Percentiles rank a stretch among this genome's conserved stretches.
Evolutionary conservation across 1,284 basidiomycete species (phyloP).

Genomic region (Ustilago crameri): DNA sequence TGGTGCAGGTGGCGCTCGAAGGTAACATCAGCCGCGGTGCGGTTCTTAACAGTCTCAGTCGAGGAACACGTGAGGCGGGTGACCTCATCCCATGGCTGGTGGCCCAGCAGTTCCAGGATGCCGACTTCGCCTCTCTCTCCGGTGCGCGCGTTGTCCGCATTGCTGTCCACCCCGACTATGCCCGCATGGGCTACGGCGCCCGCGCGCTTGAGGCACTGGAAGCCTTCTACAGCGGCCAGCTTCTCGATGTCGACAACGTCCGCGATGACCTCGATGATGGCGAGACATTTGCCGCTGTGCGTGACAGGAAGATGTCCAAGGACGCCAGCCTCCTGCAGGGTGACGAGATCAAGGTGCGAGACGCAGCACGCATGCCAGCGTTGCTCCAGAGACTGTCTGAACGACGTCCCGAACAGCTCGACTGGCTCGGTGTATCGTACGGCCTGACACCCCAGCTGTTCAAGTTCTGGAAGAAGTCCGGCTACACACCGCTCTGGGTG

Average conservation of each 20-base stretch:
- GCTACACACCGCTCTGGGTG: slow-evolving; percentile 90
- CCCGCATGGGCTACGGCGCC: slow-evolving; percentile 93
- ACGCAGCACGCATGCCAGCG: slow-evolving; percentile 86
- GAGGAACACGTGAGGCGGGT: slow-evolving; percentile 85
- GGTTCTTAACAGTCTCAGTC: slow-evolving; percentile 84
- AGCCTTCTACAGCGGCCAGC: slow-evolving; percentile 87
- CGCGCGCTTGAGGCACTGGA: slow-evolving; percentile 87
- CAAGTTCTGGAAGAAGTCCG: slow-evolving; percentile 95
- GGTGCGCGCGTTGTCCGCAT: slow-evolving; percentile 93
- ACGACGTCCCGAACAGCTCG: slow-evolving; percentile 86
- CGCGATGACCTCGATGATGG: slow-evolving; percentile 49
- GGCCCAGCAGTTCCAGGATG: slow-evolving; percentile 96
- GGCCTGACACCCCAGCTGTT: slow-evolving; percentile 89
- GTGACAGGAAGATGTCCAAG: slow-evolving; percentile 69
- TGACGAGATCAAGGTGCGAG: slow-evolving; percentile 74
- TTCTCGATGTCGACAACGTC: slow-evolving; percentile 77
- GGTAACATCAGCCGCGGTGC: slow-evolving; percentile 88
- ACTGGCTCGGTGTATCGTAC: slow-evolving; percentile 96
- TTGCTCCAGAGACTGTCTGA: slow-evolving; percentile 90
- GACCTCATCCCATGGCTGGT: slow-evolving; percentile 99
- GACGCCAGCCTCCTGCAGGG: slow-evolving; percentile 36
- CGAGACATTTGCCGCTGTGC: slow-evolving; percentile 67
- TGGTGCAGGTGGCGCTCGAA: slow-evolving; percentile 88
- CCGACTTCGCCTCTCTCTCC: slow-evolving; percentile 86
- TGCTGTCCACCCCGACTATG: slow-evolving; percentile 96